Evolutionary conservation across 495 filamentous ascomycete species (phyloP), one percentile per base, ranked within the genome.

Genomic region (Paragyromitra xinjiangensis): DNA sequence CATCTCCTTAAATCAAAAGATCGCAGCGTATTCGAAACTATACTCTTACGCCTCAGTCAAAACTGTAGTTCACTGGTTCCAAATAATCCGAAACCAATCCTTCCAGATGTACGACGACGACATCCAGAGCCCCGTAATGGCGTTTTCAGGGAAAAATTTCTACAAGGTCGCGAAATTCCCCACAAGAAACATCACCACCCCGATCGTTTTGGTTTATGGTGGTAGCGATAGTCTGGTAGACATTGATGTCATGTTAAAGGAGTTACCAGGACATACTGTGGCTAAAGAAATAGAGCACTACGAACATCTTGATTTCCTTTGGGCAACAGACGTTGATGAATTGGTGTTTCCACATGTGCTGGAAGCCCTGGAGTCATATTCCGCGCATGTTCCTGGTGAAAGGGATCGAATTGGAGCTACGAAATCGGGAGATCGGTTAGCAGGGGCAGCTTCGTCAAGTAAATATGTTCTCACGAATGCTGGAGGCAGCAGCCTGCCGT

Each of bases 41-140:
- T 99, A 96, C 83, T 97, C 94, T 2, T 98, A 94, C 82, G 97
- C 95, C 0, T 95, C 92, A 81, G 97, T 94, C 71, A 99, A 99
- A 82, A 92, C 90, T 14, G 93, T 97, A 8, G 95, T 99, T 0
- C 95, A 99, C 80, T 99, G 95, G 95, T 99, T 99, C 84, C 95
- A 99, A 81, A 97, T 99, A 80, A 98, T 99, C 77, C 91, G 95
- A 58, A 97, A 94, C 81, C 91, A 92, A 77, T 92, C 88, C 40
- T 99, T 99, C 83, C 95, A 98, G 83, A 98, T 99, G 92, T 98
- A 94, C 83, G 95, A 99, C 81, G 95, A 99, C 80, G 95, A 98
- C 80, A 88, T 95, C 6, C 91, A 92, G 69, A 89, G 88, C 71
- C 79, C 79, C 7, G 64, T 82, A 5, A 66, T 76, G 48, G 86